Evolutionary conservation across 2,329 filamentous ascomycete genomes (phyloP), one percentile per base, ranked within the genome.

Genomic region (Fusarium pseudonygamai): DNA sequence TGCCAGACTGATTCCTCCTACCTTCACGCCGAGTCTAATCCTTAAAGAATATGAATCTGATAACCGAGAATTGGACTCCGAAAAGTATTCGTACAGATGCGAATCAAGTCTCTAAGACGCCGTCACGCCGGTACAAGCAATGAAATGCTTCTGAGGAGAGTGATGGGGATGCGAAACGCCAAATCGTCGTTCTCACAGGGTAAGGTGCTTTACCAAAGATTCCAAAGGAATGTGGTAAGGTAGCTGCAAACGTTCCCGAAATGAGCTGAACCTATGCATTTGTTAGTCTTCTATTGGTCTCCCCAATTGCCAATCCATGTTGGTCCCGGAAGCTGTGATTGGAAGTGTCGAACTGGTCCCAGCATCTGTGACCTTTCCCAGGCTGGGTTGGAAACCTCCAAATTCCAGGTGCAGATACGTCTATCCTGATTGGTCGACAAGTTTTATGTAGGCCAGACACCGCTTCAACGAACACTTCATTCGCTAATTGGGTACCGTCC

Each of bases 171-270:
- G 76, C 68, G 71, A 78, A 78, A 78, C 69, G 67, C 71, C 70
- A 75, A 76, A 76, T 75, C 63, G 72, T 76, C 68, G 75, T 77
- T 75, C 72, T 74, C 62, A 79, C 73, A 65, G 75, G 74, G 69
- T 56, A 61, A 64, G 79, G 75, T 77, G 81, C 78, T 80, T 79
- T 82, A 82, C 79, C 80, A 78, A 76, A 73, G 77, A 83, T 83
- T 81, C 80, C 79, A 73, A 83, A 82, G 81, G 81, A 82, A 81
- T 78, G 80, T 82, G 80, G 79, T 80, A 79, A 79, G 79, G 79
- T 80, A 79, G 78, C 78, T 79, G 75, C 60, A 80, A 81, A 80
- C 79, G 80, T 82, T 83, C 79, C 80, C 75, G 78, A 83, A 83
- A 83, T 80, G 77, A 83, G 80, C 78, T 81, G 79, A 83, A 83